Evolutionary conservation across 768 basidiomycete species (phyloP), one percentile per base, ranked within the genome.

Genomic region (Steccherinum ochraceum): DNA sequence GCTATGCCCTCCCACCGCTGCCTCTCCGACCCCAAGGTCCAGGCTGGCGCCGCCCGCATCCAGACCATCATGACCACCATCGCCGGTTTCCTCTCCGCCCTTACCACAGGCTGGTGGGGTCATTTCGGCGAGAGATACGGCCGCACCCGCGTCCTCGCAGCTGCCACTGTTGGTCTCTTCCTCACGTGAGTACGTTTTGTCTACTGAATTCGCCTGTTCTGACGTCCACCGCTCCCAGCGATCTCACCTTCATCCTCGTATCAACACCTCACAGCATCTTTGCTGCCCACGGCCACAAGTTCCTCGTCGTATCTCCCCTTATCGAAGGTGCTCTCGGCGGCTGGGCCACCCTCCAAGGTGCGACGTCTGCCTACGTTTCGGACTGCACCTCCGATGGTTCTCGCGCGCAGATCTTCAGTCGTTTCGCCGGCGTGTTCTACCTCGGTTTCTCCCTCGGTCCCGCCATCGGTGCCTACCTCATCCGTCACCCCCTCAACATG

Each of bases 21-120:
- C 52, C 55, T 72, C 45, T 66, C 67, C 19, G 72, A 80, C 49
- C 72, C 84, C 5, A 75, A 70, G 19, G 84, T 89, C 4, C 81
- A 84, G 56, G 80, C 83, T 4, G 73, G 79, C 39, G 86, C 86
- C 1, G 87, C 84, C 20, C 75, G 72, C 50, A 76, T 89, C n/a
- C 88, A 89, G 67, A 84, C 84, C 5, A 77, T 80, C 46, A 81
- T 94, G 66, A 83, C 84, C 2, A 82, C 87, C 11, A 76, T 76
- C 7, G 86, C 88, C 82, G 91, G 89, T 47, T 62, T 80, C 5
- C 72, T 96, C 39, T 86, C 88, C 47, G 89, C 89, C 1, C 69
- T 90, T 44, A 89, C 87, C 3, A 90, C 90, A 0, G 89, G 87
- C 0, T 88, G 84, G 70, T 96, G 93, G 93, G 89, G 89, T 47